phyloP scores from a whole-genome alignment of 257 asterid genomes.

The Avicennia marina region DNA sequence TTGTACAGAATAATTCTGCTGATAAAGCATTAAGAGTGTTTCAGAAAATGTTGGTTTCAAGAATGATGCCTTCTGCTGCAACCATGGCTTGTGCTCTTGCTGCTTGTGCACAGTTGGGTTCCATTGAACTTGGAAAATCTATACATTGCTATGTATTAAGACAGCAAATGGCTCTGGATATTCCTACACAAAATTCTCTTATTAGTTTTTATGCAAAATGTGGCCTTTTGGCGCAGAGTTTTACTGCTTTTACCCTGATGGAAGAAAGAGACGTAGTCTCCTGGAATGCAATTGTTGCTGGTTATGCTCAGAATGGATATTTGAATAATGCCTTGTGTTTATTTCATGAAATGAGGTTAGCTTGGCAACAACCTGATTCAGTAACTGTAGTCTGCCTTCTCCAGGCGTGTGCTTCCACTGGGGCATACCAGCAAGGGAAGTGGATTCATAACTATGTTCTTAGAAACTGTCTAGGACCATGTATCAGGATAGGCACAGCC shows the following conservation, averaged over 20 bases:
- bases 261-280: constrained; percentile 63
- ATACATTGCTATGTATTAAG: constrained; percentile 63
- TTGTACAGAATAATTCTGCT: constrained; percentile 59
- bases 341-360: constrained; percentile 61
- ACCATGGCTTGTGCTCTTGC: constrained; percentile 74
- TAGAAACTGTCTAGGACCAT: constrained; percentile 54
- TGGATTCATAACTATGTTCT: constrained; percentile 68
- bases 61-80: constrained; percentile 44
- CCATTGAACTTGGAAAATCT: constrained; percentile 49
- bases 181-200: constrained; percentile 61
- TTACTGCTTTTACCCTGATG: constrained; percentile 51
- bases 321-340: constrained; percentile 40
- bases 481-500: constrained; percentile 59
- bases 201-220: constrained; percentile 76
- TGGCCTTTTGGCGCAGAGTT: constrained; percentile 53
- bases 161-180: constrained; percentile 44
- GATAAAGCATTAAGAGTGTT: constrained; percentile 54
- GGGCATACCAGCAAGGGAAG: constrained; percentile 79
- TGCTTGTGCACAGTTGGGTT: constrained; percentile 73
- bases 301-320: constrained; percentile 58
- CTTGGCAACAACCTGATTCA: constrained; percentile 55
- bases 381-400: constrained; percentile 67
- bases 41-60: constrained; percentile 44
- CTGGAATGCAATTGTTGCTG: constrained; percentile 81
- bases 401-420: constrained; percentile 79